A percentile compares a stretch with the other conserved stretches of the same genome.
phyloP scores from a whole-genome alignment of 2,329 filamentous ascomycete genomes.

The Coleophoma crateriformis region DNA sequence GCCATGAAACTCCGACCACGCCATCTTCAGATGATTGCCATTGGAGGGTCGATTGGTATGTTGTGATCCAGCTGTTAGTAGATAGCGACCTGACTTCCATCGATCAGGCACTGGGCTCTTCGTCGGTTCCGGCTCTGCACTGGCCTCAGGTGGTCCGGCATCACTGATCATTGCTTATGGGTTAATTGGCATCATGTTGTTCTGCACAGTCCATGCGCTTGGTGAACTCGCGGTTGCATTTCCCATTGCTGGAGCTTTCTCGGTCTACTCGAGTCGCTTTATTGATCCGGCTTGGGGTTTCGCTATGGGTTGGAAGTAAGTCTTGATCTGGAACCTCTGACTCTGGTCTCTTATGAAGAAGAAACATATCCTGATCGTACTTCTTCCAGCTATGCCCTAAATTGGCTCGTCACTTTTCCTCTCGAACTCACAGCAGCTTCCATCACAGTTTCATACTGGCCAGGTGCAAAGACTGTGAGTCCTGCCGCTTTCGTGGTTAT shows the following conservation, averaged over 20 bases:
- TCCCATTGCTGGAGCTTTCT: conserved; percentile 86
- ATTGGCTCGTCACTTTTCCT: conserved; percentile 79
- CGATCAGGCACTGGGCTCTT: conserved; percentile 59
- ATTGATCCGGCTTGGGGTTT: conserved; percentile 92
- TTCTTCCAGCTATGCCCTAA: conserved; percentile 62
- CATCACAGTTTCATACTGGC: conserved; percentile 77
- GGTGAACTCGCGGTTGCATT: conserved; percentile 91
- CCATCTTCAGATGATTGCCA: conserved; percentile 94
- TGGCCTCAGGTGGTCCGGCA: conserved; percentile 67
- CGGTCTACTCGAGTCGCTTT: conserved; percentile 88
- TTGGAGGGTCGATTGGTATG: conserved; percentile 80
- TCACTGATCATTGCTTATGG: conserved; percentile 68
- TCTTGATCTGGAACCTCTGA: not conserved
- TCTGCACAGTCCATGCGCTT: conserved; percentile 76
- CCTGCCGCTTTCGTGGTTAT: conserved; percentile 76
- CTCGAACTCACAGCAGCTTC: conserved; percentile 83
- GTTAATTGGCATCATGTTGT: conserved; percentile 79
- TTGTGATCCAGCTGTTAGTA: too few species aligned
- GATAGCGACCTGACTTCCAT: too few species aligned
- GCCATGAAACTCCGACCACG: conserved; percentile 71
- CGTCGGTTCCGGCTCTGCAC: conserved; percentile 68
- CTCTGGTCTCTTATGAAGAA: not conserved
- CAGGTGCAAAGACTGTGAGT: conserved; percentile 32
- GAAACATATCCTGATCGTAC: not conserved
- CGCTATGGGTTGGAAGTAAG: conserved; percentile 88